Evolutionary conservation across 2,329 filamentous ascomycete genomes (phyloP), one percentile per base, ranked within the genome.

Genomic region (Cryphonectria radicalis): DNA sequence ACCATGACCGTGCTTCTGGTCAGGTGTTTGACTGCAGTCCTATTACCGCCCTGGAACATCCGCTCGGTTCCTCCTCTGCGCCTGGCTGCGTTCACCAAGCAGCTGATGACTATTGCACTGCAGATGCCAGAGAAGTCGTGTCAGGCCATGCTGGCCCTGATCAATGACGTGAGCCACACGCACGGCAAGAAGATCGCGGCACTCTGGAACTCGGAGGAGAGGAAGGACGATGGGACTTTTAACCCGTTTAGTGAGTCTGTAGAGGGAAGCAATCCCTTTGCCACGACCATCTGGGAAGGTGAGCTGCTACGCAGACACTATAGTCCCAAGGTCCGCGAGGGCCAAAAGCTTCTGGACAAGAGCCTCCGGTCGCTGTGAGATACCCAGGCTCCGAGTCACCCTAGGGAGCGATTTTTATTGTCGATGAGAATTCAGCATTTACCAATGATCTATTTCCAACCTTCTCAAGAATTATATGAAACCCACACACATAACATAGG

Each of bases 121-220:
- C 96, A 98, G 75, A 83, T 97, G 35, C 96, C 96, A 0, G 95
- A 98, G 81, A 97, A 97, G 80, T 97, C 93, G 0, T 89, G 90
- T 57, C 88, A 94, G 74, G 95, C 95, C 0, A 87, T 95, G 69
- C 84, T 98, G 5, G 91, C 91, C 1, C 84, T 99, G 40, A 81
- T 98, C 60, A 89, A 89, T 67, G 92, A 95, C 76, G 89, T 98
- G 1, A 89, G 92, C 0, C 93, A 93, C 80, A 91, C 91, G 2
- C 94, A 99, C 79, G 91, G 91, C 64, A 91, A 90, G 76, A 97
- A 95, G 81, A 89, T 98, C 60, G 89, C 89, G 53, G 89, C 91
- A n/a, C 81, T 99, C 73, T 99, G 96, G 95, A 91, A 97, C 77
- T 97, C 94, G 0, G 95, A 98, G 79, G 96, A 98, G 84, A 87